Evolutionary conservation across 345 rosid species (phyloP), one percentile per base, ranked within the genome.

Genomic region (Odontarrhena argentea): DNA sequence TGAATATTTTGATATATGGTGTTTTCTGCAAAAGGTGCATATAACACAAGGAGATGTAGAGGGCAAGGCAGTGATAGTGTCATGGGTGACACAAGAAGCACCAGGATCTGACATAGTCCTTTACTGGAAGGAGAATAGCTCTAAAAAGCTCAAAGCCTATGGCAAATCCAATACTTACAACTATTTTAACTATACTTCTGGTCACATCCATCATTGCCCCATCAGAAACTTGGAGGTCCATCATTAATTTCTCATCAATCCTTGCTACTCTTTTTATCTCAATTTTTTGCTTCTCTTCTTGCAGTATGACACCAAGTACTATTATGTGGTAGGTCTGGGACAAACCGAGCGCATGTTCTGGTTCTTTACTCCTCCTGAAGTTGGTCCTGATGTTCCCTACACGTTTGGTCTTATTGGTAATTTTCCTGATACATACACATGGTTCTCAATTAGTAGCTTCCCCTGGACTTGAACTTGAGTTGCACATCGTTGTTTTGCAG

Each of bases 41-140:
- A 79, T 93, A 81, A 93, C 97, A 59, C 98, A 87, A 86, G 98
- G 97, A 63, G 96, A 93, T 80, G 83, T 68, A 25, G 89, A 70
- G 36, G 98, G 97, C 4, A 85, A 77, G 66, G 94, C 82, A 61
- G 80, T 93, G 79, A 90, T 88, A 63, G 81, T 90, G 42, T 93
- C 98, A 49, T 93, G 98, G 98, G 92, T 93, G 68, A 93, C 97
- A 15, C 63, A 54, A 69, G 82, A 82, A 52, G 86, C 84, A 38
- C 76, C 86, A 11, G 90, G 92, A 50, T 82, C 96, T n/a, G 81
- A 64, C 45, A 56, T 9, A 13, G 94, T 93, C 55, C 6, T 73
- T 70, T 93, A 90, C 56, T 93, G 98, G 98, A 77, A 77, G 37
- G 65, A 89, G 35, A 68, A 72, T 36, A 73, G 78, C 71, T 34